Conservation (phyloP, 768 basidiomycete species). For the Pluteus cervinus region DNA sequence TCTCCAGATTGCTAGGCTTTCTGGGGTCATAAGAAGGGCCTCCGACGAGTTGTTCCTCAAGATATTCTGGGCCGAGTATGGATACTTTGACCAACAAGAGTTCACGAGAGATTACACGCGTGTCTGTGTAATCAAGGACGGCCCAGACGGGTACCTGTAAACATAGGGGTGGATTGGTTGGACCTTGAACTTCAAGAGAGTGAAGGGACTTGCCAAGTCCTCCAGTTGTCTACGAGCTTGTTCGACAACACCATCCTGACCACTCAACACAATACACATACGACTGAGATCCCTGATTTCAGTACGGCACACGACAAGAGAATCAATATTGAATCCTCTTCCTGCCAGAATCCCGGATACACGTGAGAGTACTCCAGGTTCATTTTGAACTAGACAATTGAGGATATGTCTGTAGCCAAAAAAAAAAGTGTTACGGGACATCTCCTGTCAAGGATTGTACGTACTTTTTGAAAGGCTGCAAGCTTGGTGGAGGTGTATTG, state of each 20-base stretch:
- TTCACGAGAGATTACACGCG: constrained; percentile 86
- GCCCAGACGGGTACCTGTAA: constrained; percentile 97
- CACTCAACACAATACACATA: constrained; percentile 96
- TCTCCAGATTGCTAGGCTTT: constrained; percentile 23
- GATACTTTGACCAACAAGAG: constrained; percentile 94
- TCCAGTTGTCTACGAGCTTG: constrained; percentile 95
- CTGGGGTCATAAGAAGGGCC: constrained; percentile 81
- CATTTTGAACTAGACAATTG: constrained; percentile 98
- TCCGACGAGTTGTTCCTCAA: constrained; percentile 84
- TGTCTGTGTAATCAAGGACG: constrained; percentile 95
- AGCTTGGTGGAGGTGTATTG: constrained; percentile 88
- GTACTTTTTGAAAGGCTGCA: constrained; percentile 91
- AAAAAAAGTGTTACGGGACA: constrained; percentile 2
- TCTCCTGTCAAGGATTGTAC: constrained; percentile 14
- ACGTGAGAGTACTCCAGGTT: constrained; percentile 97
- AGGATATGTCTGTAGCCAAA: constrained; percentile 69
- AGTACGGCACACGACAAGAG: constrained; percentile 94
- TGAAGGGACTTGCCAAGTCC: constrained; percentile 69
- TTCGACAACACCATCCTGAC: constrained; percentile 97
- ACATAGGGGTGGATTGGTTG: not conserved
- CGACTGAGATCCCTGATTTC: constrained; percentile 95
- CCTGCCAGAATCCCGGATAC: constrained; percentile 97
- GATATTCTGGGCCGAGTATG: constrained; percentile 94
- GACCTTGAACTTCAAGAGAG: not conserved
- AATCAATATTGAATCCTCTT: constrained; percentile 98